Base-by-base conservation (phyloP, 371 early-diverging fungal species). In the Mucor racemosus region DNA sequence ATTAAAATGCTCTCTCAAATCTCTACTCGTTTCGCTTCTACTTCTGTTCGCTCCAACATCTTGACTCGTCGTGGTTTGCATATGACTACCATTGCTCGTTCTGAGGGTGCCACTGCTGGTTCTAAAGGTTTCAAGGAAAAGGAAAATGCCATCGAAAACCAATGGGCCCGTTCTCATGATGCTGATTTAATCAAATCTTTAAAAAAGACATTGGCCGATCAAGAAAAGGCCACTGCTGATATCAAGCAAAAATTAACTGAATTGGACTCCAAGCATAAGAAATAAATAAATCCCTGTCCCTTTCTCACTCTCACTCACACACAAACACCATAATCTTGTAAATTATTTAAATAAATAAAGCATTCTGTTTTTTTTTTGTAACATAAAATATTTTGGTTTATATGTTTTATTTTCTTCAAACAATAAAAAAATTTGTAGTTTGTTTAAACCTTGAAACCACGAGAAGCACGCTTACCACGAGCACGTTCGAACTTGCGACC, bases 401-500 rank as follows among this genome's bases (percentile, higher is more conserved):
- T 50, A 50, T 50, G 21, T 50, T 50, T 50, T 50, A 50, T 50
- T 50, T 50, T 26, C 50, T 19, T 50, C 19, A 50, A 26, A 50
- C 26, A 50, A 50, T 50, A 26, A 21, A 50, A 55, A 55, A 34
- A 55, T 34, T 31, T 34, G 33, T 55, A 31, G 31, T 50, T 53
- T 53, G 55, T 84, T 89, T 90, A 92, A 69, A 82, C 89, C 91
- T 94, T 94, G 93, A 91, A 96, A 78, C 96, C 96, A 79, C 95
- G 93, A 82, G 91, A 91, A 77, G 93, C 91, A 90, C 99, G 93
- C 83, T 97, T 94, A 90, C 98, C 98, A 95, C 99, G 97, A 79
- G 98, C 98, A 67, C 89, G 86, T 87, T 98, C 98, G 87, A 97
- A 97, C 94, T 99, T 99, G 88, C 99, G 94, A 68, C 99, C 99